Conservation (phyloP, 768 basidiomycete species). For the Mycena metata region DNA sequence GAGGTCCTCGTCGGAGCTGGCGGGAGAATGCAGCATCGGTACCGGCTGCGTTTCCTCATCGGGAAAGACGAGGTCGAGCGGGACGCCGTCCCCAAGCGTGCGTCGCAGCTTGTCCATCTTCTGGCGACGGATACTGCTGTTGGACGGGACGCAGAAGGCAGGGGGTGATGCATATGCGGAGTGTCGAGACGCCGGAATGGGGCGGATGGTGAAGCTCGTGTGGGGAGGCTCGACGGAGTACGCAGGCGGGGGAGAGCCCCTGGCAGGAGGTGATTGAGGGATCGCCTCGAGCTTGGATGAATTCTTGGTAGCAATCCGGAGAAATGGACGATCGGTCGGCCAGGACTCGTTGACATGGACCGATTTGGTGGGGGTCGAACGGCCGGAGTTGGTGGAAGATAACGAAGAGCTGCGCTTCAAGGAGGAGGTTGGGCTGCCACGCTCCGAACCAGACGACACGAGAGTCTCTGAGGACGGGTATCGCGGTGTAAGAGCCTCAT, state of each 20-base stretch:
- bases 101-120: slow-evolving; percentile 77
- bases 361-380: slow-evolving; percentile 5
- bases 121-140: slow-evolving; percentile 57
- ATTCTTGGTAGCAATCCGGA: slow-evolving; percentile 20
- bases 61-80: slow-evolving; percentile 72
- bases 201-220: slow-evolving; percentile 41
- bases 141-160: slow-evolving; percentile 57
- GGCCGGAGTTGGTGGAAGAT: slow-evolving; percentile 24
- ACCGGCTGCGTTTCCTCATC: slow-evolving; percentile 28
- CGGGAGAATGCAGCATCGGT: not conserved
- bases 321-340: slow-evolving; percentile 35
- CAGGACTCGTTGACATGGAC: slow-evolving; percentile 32
- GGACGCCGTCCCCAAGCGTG: slow-evolving; percentile 74
- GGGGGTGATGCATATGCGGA: slow-evolving; percentile 49
- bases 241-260: slow-evolving; percentile 30
- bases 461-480: slow-evolving; percentile 35
- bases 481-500: slow-evolving; percentile 21
- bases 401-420: slow-evolving; percentile 28
- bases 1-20: slow-evolving; percentile 28
- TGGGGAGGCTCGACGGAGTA: slow-evolving; percentile 31
- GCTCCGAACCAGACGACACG: slow-evolving; percentile 26
- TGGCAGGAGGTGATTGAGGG: slow-evolving; percentile 36
- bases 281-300: slow-evolving; percentile 34
- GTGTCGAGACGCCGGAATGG: slow-evolving; percentile 35
- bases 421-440: slow-evolving; percentile 13